Conservation (phyloP, 495 filamentous ascomycete species). For the Parmelia sp. region DNA sequence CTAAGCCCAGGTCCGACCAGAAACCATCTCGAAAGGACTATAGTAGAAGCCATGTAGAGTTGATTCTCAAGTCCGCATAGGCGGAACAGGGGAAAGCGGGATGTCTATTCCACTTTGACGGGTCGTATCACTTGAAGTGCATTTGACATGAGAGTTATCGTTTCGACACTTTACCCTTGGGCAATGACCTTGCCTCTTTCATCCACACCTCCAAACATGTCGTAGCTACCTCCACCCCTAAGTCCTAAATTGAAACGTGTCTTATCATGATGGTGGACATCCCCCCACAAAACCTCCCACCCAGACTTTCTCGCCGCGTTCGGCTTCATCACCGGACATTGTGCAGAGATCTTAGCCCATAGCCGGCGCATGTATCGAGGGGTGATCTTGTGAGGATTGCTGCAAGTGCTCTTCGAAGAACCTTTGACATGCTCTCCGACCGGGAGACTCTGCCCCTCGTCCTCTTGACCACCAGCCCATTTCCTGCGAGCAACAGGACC, state of each 20-base stretch:
- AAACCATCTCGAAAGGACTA: too few relatives aligned
- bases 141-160: too few relatives aligned
- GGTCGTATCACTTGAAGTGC: too few relatives aligned
- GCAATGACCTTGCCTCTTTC: conserved; percentile 12
- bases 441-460: background rate
- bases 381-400: conserved; percentile 24
- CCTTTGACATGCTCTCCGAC: background rate
- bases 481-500: conserved; percentile 35
- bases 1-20: too few relatives aligned
- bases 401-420: background rate
- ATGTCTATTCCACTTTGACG: too few relatives aligned
- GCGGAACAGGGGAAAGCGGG: too few relatives aligned
- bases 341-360: conserved; percentile 26
- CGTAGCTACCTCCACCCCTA: conserved; percentile 35
- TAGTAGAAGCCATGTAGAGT: too few relatives aligned
- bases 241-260: background rate
- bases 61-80: too few relatives aligned
- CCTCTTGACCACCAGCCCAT: background rate
- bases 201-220: conserved; percentile 29
- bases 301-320: background rate
- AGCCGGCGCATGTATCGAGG: conserved; percentile 26
- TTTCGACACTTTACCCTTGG: background rate
- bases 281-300: conserved; percentile 15
- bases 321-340: conserved; percentile 26
- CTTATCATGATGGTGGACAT: background rate